These are phyloP conservation scores for Trametes cingulata DNA, from an alignment of 768 basidiomycete species.

Conservation along the genomic window DNA sequence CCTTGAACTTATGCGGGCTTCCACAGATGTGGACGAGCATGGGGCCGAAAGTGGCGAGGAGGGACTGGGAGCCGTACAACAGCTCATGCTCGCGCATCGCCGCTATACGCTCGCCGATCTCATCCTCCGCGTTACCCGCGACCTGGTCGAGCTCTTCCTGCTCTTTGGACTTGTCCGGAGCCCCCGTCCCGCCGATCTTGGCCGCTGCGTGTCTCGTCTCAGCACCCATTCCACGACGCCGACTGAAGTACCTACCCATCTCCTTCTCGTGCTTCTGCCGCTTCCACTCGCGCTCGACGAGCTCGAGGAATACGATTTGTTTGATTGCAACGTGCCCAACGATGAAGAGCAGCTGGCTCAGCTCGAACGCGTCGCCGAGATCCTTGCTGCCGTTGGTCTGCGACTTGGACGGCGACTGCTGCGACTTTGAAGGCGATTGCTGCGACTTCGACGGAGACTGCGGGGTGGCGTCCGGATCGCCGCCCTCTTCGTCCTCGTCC, in stretches of 20 bases:
- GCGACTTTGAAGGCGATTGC: background rate
- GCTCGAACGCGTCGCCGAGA: slow-evolving; percentile 78
- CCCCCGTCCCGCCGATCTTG: slow-evolving; percentile 52
- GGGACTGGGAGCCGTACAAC: slow-evolving; percentile 77
- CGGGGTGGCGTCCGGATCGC: slow-evolving; percentile 10
- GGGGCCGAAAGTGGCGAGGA: slow-evolving; percentile 85
- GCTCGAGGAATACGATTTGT: slow-evolving; percentile 93
- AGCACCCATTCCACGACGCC: background rate
- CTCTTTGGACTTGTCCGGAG: slow-evolving; percentile 44
- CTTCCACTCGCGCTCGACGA: slow-evolving; percentile 96
- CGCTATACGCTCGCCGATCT: slow-evolving; percentile 91
- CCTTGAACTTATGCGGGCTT: slow-evolving; percentile 90
- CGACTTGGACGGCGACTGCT: slow-evolving; percentile 7
- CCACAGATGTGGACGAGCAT: slow-evolving; percentile 90
- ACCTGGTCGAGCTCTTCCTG: slow-evolving; percentile 95
- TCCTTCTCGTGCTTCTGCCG: slow-evolving; percentile 90
- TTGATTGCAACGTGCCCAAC: slow-evolving; percentile 98
- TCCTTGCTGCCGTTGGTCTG: slow-evolving; percentile 42
- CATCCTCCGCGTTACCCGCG: slow-evolving; percentile 96
- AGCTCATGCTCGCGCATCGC: slow-evolving; percentile 84
- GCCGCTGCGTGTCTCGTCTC: slow-evolving; percentile 45
- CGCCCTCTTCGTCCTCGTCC: slow-evolving; percentile 50
- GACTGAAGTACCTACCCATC: slow-evolving; percentile 52
- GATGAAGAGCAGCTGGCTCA: slow-evolving; percentile 92
- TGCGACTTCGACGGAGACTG: background rate